Evolutionary conservation across 2,329 filamentous ascomycete genomes (phyloP), one percentile per base, ranked within the genome.

Genomic region (Phaeosphaeriaceae sp.): DNA sequence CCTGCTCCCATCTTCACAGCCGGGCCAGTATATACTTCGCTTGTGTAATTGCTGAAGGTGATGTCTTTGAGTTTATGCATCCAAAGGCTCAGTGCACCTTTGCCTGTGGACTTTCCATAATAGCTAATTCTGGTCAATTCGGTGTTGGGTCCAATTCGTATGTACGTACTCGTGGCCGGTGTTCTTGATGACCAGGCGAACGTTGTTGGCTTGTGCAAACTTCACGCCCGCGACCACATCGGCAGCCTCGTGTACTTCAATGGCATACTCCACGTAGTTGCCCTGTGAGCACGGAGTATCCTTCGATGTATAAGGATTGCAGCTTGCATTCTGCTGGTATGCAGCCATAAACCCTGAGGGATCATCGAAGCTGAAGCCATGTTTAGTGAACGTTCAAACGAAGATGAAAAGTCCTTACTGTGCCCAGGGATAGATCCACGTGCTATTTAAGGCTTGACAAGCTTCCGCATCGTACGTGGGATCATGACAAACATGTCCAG

Each of bases 1-100:
- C 73, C 73, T 9, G 72, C 68, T 45, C 71, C 72, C 24, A 74
- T 51, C 11, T 60, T 71, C 33, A 68, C 55, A 2, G 72, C 67
- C 6, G 63, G 60, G 21, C 73, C 73, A 20, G 59, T 65, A 59
- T 75, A 75, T 22, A 56, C 48, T 3, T 60, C 21, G 51, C 61
- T 59, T n/a, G 56, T 58, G 54, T 67, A 72, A 21, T 71, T 53
- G 19, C 48, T 51, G n/a, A 73, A 61, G 21, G 61, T 48, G 24
- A 64, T 56, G 15, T 48, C 57, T 48, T 74, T 75, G 4, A 76
- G 58, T 21, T 68, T 48, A 36, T 74, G 72, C 6, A 67, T 74
- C 73, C 73, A 76, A 44, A 75, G 56, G 20, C 60, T 62, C 21
- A 76, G 64, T 4, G 67, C 61, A 25, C 70, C 70, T 36, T 62